Evolutionary conservation across 352 stramenopile species (phyloP).

Genomic region (Phytophthora boehmeriae): DNA sequence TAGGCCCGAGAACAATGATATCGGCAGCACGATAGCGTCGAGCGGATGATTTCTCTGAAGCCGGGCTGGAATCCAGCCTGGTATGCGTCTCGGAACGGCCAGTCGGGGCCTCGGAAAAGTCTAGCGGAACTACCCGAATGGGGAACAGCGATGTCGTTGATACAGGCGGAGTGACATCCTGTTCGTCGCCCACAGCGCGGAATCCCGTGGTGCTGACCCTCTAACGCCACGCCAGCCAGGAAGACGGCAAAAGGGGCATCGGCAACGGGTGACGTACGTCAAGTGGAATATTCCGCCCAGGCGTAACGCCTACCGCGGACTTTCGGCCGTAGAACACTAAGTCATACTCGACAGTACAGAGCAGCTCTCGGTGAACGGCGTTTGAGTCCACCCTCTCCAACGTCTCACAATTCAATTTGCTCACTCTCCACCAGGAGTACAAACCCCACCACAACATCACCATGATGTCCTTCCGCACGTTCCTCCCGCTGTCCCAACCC

Average conservation of each 20-base stretch:
- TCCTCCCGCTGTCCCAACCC: constrained; percentile 41
- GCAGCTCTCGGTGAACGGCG: constrained; percentile 40
- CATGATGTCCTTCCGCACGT: constrained; percentile 47
- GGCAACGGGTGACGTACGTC: constrained; percentile 43
- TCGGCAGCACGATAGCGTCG: no score
- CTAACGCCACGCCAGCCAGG: constrained; percentile 34
- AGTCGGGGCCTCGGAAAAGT: constrained; percentile 4
- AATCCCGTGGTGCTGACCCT: constrained; percentile 34
- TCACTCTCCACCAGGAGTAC: constrained; percentile 39
- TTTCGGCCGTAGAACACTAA: constrained; percentile 22
- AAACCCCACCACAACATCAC: constrained; percentile 26
- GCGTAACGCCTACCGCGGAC: constrained; percentile 27
- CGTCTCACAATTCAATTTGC: constrained; percentile 42
- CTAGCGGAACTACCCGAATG: not conserved
- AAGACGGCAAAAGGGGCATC: constrained; percentile 31
- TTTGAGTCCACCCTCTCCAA: not conserved
- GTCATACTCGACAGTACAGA: constrained; percentile 20
- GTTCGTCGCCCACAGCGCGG: not conserved
- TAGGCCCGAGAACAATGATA: constrained; percentile 1
- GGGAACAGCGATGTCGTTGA: not conserved
- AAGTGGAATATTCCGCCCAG: constrained; percentile 45
- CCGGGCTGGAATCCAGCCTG: not conserved
- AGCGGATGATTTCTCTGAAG: not conserved
- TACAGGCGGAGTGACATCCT: constrained; percentile 7
- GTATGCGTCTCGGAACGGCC: not conserved